Evolutionary conservation across 768 basidiomycete genomes (phyloP), one percentile per base, ranked within the genome.

Genomic region (Chalciporus piperatus): DNA sequence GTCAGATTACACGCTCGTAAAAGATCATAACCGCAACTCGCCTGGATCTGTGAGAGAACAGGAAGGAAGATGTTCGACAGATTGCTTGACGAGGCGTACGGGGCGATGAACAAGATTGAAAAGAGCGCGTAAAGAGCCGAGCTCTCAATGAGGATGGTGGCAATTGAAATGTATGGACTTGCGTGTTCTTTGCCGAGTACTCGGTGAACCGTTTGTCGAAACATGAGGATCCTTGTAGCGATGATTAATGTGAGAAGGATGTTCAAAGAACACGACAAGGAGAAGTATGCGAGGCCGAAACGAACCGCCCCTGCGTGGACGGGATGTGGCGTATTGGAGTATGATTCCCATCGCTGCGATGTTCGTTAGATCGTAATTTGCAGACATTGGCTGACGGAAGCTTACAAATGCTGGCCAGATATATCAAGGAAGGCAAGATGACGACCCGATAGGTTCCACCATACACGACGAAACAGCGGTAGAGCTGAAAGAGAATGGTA

Each of bases 121-220:
- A 62, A 43, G 6, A 55, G 14, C 5, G 67, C 59, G 41, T 71
- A 72, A 3, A 70, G 40, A 3, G 66, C 57, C 2, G 69, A 70
- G 0, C 68, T 70, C 55, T 74, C 73, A 42, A 75, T 43, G 27
- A 71, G 35, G 58, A 75, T 72, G 5, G 72, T 59, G 9, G 62
- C 63, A 11, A 72, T 47, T 3, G 62, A 66, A 4, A 67, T 62
- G 45, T 74, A 74, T 14, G 61, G 58, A 8, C 37, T 38, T 6
- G 63, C 59, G 23, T 64, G 48, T 28, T 44, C 48, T 13, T 45
- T 22, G n/a, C 70, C 70, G 1, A 75, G 42, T 1, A 48, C 47
- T 1, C 30, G n/a, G 5, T 41, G 13, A 1, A 52, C 32, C 9
- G 32, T 50, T 30, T 54, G 39, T n/a, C 67, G 64, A 16, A 59